Base-by-base conservation (phyloP, 2,329 filamentous ascomycete species). In the Leptographium radiaticola region DNA sequence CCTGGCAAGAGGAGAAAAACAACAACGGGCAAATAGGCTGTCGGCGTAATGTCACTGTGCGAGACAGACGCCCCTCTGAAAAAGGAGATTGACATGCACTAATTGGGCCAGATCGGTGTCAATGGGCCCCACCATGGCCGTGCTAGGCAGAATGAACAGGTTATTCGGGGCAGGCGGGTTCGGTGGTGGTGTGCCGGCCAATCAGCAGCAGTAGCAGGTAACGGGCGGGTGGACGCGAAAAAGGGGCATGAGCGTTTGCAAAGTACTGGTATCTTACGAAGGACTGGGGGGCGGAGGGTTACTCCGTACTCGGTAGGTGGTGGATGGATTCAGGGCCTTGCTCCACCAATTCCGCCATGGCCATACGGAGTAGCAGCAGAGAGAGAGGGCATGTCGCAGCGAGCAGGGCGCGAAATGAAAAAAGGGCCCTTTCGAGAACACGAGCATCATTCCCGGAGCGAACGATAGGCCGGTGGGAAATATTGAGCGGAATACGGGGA, bases 81-180 rank as follows among this genome's bases (percentile, higher is more conserved):
- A 59, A 57, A 58, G 33, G 52, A 58, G 58, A 57, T 56, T 55
- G 53, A 59, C 52, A 42, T 40, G 53, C 56, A 54, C 54, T 52
- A 52, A 56, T 49, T 52, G 48, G 49, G 36, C 43, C 49, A 55
- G 56, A 59, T 60, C 55, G 49, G 55, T 57, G 53, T 53, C 38
- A n/a, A 11, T 16, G 46, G 48, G 51, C 13, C 45, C 57, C 55
- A 55, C 46, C 53, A 53, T 57, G 55, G 49, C 47, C 51, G 45
- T 49, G 44, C 49, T 39, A 34, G 33, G 25, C n/a, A 34, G 25
- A 30, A 44, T 18, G 42, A 44, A 44, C 42, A 44, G 42, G 42
- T 44, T 44, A 44, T 44, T 44, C 20, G 12, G 25, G 25, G n/a
- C 40, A 20, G 20, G 16, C 40, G n/a, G 40, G 40, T 42, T 42